Evolutionary conservation across 257 asterid genomes (phyloP).

Genomic region (Paraleonurus japonicus): DNA sequence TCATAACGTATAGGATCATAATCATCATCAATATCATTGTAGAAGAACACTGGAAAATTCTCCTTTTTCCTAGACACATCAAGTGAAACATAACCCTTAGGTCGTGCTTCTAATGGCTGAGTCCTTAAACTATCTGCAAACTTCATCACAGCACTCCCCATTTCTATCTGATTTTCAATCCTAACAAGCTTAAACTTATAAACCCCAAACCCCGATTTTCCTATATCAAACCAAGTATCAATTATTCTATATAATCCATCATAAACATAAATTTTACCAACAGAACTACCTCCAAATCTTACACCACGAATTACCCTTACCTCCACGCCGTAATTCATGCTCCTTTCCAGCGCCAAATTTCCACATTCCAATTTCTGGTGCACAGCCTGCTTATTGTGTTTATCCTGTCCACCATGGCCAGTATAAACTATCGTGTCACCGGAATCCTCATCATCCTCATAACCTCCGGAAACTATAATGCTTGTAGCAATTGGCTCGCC

Average conservation of each 20-base stretch:
- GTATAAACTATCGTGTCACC: conserved; percentile 75
- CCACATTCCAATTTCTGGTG: conserved; percentile 79
- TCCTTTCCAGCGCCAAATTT: conserved; percentile 77
- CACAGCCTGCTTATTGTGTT: conserved; percentile 51
- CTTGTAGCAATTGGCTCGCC: conserved; percentile 91
- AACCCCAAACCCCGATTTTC: conserved; percentile 81
- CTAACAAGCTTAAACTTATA: conserved; percentile 71
- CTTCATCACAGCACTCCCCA: conserved; percentile 66
- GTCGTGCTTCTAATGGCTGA: conserved; percentile 54
- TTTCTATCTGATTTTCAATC: conserved; percentile 59
- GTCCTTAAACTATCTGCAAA: conserved; percentile 49
- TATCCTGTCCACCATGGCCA: conserved; percentile 92
- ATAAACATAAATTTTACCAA: conserved; percentile 76
- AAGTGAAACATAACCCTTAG: conserved; percentile 53
- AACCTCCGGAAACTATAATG: conserved; percentile 81
- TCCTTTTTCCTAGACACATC: conserved; percentile 68
- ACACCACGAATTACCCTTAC: conserved; percentile 84
- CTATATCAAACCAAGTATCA: conserved; percentile 74
- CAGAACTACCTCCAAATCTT: conserved; percentile 56
- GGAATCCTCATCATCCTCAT: conserved; percentile 82
- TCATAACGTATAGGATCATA: conserved; percentile 55
- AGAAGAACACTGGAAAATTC: conserved; percentile 55
- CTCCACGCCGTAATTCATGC: conserved; percentile 77
- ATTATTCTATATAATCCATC: conserved; percentile 73
- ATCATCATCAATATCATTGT: conserved; percentile 61